Evolutionary conservation across 2,329 filamentous ascomycete genomes (phyloP).

Genomic region (Trichoderma cornu-damae): DNA sequence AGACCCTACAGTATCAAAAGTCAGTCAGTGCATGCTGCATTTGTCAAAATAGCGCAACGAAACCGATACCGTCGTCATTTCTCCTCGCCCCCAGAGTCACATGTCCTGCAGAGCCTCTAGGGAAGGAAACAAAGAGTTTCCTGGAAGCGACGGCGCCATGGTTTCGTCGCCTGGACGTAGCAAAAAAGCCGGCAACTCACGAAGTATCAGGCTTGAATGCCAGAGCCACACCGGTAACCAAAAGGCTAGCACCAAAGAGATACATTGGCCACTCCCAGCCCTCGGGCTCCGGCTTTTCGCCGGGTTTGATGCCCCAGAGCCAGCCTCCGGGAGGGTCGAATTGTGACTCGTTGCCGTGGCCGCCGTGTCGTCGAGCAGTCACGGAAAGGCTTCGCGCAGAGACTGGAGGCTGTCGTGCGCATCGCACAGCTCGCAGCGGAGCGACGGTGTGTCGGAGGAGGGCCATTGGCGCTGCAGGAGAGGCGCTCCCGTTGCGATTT

Average conservation of each 20-base stretch:
- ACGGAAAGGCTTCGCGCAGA: conserved; percentile 40
- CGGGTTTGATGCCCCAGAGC: conserved; percentile 90
- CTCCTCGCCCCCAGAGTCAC: background rate
- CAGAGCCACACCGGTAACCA: conserved; percentile 71
- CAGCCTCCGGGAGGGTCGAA: conserved; percentile 89
- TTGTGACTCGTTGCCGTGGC: conserved; percentile 58
- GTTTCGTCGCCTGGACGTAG: background rate
- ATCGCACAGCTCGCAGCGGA: conserved; percentile 36
- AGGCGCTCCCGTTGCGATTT: conserved; percentile 12
- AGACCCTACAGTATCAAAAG: conserved; percentile 63
- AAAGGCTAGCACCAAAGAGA: conserved; percentile 75
- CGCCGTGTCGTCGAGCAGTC: conserved; percentile 39
- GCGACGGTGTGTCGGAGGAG: conserved; percentile 35
- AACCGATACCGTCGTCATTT: background rate
- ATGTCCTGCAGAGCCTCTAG: background rate
- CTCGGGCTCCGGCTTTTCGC: conserved; percentile 92
- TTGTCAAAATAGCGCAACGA: conserved; percentile 27
- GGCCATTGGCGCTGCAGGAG: conserved; percentile 29
- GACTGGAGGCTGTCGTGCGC: conserved; percentile 32
- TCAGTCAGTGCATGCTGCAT: conserved; percentile 29
- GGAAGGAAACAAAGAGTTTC: background rate
- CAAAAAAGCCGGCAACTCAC: conserved; percentile 55
- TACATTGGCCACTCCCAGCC: conserved; percentile 89
- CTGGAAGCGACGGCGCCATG: background rate
- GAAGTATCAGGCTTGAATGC: conserved; percentile 98